These are phyloP conservation scores for Phytophthora podocarpi DNA, from an alignment of 352 stramenopile genomes.

Conservation along the genomic window DNA sequence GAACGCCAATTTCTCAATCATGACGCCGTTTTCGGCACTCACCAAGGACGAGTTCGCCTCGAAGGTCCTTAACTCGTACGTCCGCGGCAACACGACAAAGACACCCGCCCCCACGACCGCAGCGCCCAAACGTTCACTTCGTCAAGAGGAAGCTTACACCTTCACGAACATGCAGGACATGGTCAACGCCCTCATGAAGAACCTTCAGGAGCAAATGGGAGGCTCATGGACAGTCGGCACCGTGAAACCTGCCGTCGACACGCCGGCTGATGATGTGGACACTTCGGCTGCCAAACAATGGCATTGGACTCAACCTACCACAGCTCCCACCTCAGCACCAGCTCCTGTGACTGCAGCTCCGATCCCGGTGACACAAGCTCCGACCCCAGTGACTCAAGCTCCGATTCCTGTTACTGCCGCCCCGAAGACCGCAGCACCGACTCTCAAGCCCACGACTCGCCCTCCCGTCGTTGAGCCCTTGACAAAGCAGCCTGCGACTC, in stretches of 20 bases:
- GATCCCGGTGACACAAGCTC: constrained; percentile 10
- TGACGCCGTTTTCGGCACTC: constrained; percentile 51
- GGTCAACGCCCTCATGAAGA: constrained; percentile 28
- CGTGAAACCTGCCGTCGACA: constrained; percentile 23
- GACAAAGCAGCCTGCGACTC: constrained; percentile 6
- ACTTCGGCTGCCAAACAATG: constrained; percentile 15
- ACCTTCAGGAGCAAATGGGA: constrained; percentile 25
- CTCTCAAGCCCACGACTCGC: constrained; percentile 16
- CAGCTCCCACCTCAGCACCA: constrained; percentile 1
- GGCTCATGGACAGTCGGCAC: constrained; percentile 23
- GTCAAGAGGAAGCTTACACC: constrained; percentile 21
- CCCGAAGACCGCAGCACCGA: background rate
- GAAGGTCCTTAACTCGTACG: constrained; percentile 45
- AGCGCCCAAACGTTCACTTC: constrained; percentile 24
- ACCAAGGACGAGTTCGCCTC: constrained; percentile 52
- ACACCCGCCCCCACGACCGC: background rate
- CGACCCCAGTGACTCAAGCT: background rate
- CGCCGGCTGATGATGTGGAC: constrained; percentile 8
- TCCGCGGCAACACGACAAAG: constrained; percentile 21
- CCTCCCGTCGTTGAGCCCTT: constrained; percentile 30
- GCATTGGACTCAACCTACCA: constrained; percentile 17
- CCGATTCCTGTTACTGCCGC: constrained; percentile 9
- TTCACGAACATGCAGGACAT: constrained; percentile 36
- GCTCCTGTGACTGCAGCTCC: background rate
- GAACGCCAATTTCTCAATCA: constrained; percentile 56